These are phyloP conservation scores for Fusarium brevicatenulatum DNA, from an alignment of 2,329 filamentous ascomycete species.

Conservation along the genomic window DNA sequence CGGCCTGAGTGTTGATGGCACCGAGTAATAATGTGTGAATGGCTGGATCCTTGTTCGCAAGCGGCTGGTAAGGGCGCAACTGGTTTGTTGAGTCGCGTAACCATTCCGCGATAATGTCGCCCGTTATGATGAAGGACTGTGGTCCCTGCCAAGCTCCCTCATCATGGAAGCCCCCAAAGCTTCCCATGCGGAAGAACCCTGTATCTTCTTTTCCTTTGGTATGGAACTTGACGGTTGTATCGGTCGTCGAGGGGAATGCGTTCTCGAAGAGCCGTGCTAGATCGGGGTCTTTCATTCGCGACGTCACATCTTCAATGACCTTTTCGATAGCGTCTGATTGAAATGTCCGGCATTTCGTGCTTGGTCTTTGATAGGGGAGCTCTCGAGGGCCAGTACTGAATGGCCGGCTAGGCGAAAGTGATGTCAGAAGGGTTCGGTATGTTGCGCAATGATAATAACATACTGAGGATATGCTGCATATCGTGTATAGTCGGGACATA, in stretches of 20 bases:
- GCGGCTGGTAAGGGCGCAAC: slow-evolving; percentile 84
- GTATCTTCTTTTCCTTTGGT: slow-evolving; percentile 66
- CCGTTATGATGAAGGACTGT: slow-evolving; percentile 93
- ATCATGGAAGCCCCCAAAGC: slow-evolving; percentile 50
- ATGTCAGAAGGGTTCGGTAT: slow-evolving; percentile 5
- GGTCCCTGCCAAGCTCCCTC: slow-evolving; percentile 80
- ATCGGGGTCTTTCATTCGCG: slow-evolving; percentile 83
- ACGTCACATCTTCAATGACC: slow-evolving; percentile 84
- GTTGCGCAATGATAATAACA: slow-evolving; percentile 11
- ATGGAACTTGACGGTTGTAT: slow-evolving; percentile 91
- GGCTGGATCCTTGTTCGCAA: slow-evolving; percentile 82
- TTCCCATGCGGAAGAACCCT: slow-evolving; percentile 50
- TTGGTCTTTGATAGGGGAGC: slow-evolving; percentile 88
- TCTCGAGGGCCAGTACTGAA: slow-evolving; percentile 81
- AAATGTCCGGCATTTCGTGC: slow-evolving; percentile 86
- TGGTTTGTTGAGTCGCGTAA: slow-evolving; percentile 94
- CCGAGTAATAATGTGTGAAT: slow-evolving; percentile 86
- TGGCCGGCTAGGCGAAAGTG: slow-evolving; percentile 68
- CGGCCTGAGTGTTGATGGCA: slow-evolving; percentile 94
- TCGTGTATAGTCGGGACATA: slow-evolving; percentile 55
- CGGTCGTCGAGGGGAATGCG: slow-evolving; percentile 85
- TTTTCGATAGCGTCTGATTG: slow-evolving; percentile 86
- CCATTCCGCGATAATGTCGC: slow-evolving; percentile 94
- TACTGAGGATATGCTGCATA: slow-evolving; percentile 55
- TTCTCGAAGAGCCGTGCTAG: slow-evolving; percentile 95